These are phyloP conservation scores for Arthrinium puccinioides DNA, from an alignment of 2,329 filamentous ascomycete genomes.

Conservation along the genomic window DNA sequence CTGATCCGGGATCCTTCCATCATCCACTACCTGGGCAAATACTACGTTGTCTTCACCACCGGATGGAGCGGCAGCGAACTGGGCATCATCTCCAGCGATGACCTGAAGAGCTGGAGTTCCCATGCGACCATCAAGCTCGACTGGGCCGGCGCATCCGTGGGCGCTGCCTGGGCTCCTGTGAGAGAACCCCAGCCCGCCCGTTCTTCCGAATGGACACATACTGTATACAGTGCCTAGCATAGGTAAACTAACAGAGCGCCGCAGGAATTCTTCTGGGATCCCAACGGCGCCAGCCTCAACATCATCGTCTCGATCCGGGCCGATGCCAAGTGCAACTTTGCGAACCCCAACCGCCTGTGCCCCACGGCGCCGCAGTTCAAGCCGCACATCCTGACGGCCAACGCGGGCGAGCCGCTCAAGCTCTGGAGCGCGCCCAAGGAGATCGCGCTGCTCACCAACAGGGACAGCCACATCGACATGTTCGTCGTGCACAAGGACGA, in stretches of 20 bases:
- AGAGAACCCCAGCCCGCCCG: background rate
- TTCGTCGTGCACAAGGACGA: conserved; percentile 5
- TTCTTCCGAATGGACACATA: no score
- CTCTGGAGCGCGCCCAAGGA: background rate
- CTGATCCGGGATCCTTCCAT: conserved; percentile 3
- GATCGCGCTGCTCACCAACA: background rate
- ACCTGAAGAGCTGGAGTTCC: conserved; percentile 2
- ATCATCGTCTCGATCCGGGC: conserved; percentile 4
- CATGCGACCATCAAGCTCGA: background rate
- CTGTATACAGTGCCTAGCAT: no score
- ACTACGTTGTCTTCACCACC: conserved; percentile 2
- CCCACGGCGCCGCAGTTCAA: background rate
- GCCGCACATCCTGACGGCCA: conserved; percentile 4
- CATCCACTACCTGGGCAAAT: conserved; percentile 2
- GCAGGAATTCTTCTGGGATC: conserved; percentile 2
- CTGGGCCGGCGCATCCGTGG: background rate
- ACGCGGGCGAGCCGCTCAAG: background rate
- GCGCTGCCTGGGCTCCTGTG: conserved; percentile 2
- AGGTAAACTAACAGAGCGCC: no score
- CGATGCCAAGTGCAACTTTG: background rate
- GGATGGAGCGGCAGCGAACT: background rate
- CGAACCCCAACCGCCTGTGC: background rate
- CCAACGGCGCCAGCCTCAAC: background rate
- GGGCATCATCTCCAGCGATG: conserved; percentile 3
- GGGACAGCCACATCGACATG: conserved; percentile 3